Evolutionary conservation across 768 basidiomycete genomes (phyloP).

Genomic region (Suillus clintonianus): DNA sequence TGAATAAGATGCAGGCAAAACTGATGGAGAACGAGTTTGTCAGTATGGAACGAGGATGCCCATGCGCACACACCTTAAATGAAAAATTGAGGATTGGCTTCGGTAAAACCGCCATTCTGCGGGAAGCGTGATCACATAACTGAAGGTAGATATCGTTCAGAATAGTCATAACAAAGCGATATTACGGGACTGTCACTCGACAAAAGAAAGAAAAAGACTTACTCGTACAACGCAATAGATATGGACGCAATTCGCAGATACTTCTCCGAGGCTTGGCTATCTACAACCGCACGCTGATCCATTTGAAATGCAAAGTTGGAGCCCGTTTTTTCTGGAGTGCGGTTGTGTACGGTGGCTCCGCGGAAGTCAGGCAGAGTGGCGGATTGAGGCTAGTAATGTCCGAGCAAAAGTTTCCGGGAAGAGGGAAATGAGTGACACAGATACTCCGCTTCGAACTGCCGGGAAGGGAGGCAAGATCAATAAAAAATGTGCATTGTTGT

Average conservation of each 20-base stretch:
- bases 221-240: conserved; percentile 42
- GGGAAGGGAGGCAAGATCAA: neutral
- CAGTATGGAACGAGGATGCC: neutral
- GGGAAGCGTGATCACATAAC: conserved; percentile 35
- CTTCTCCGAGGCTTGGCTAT: conserved; percentile 19
- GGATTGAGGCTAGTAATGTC: neutral
- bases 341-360: neutral
- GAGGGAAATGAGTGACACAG: neutral
- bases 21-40: conserved; percentile 10
- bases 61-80: conserved; percentile 25
- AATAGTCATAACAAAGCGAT: neutral
- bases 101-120: conserved; percentile 35
- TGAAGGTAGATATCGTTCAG: conserved; percentile 7
- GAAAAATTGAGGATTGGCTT: conserved; percentile 26
- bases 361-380: neutral
- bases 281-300: neutral
- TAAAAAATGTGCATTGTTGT: neutral
- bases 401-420: neutral
- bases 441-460: neutral
- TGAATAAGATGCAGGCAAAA: conserved; percentile 32
- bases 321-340: neutral
- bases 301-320: neutral
- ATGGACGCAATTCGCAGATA: conserved; percentile 39
- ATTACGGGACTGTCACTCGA: neutral
- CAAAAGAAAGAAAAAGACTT: conserved; percentile 8